phyloP scores from a whole-genome alignment of 164 flowering plant genomes.

The Warburgia ugandensis region DNA sequence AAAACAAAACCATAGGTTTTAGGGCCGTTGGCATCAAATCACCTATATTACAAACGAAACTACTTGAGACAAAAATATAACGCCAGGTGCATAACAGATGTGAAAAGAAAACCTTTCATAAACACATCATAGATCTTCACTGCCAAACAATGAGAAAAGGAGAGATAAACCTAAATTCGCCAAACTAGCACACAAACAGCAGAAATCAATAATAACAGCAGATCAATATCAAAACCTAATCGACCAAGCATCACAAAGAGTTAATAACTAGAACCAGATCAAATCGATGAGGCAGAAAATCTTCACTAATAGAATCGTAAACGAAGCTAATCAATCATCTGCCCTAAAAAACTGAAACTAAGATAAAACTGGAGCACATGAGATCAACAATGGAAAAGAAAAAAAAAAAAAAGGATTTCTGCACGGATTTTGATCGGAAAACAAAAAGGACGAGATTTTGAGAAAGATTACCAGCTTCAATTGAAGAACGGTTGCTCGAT shows the following conservation, averaged over 20 bases:
- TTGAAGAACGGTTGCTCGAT: slow-evolving; percentile 79
- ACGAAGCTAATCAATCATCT: background rate
- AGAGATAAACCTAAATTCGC: no score
- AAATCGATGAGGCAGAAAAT: background rate
- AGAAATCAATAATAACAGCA: background rate
- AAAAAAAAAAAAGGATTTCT: slow-evolving; percentile 2
- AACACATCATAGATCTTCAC: no score
- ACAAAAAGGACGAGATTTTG: background rate
- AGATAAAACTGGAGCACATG: background rate
- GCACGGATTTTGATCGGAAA: background rate
- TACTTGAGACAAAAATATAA: no score
- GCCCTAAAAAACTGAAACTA: background rate
- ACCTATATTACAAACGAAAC: no score
- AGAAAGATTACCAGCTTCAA: slow-evolving; percentile 56
- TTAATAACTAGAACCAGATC: background rate
- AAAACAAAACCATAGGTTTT: no score
- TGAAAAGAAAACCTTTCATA: background rate
- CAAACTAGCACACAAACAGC: background rate
- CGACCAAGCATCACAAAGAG: background rate
- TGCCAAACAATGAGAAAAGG: no score
- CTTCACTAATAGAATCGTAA: background rate
- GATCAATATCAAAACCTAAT: background rate
- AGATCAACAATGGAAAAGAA: background rate
- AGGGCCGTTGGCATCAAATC: no score
- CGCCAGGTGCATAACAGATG: no score